Evolutionary conservation across 2,329 filamentous ascomycete species (phyloP).

Genomic region (Colletotrichum costaricense): DNA sequence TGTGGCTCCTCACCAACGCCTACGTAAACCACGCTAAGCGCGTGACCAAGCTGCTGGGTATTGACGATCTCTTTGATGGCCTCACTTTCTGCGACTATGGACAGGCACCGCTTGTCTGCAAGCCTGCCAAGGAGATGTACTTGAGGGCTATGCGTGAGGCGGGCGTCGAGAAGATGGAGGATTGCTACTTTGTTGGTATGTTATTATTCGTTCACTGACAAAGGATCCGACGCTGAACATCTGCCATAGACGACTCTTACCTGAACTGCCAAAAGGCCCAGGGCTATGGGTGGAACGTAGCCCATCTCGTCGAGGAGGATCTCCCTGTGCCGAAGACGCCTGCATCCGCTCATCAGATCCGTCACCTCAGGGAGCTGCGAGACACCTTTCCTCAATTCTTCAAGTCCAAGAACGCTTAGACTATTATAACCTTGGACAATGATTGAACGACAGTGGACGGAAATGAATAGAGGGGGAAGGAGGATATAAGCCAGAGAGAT

Average conservation of each 20-base stretch:
- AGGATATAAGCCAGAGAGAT: background rate
- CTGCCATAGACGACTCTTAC: slow-evolving; percentile 80
- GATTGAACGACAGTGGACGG: background rate
- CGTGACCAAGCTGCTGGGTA: slow-evolving; percentile 81
- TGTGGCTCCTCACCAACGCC: slow-evolving; percentile 97
- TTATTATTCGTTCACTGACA: slow-evolving; percentile 34
- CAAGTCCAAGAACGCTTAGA: slow-evolving; percentile 58
- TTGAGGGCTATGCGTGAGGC: slow-evolving; percentile 90
- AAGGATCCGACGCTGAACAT: background rate
- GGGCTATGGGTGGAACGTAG: slow-evolving; percentile 85
- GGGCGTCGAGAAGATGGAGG: slow-evolving; percentile 71
- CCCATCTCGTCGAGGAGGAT: slow-evolving; percentile 85
- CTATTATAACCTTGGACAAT: background rate
- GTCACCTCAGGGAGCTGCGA: slow-evolving; percentile 79
- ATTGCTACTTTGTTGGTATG: slow-evolving; percentile 95
- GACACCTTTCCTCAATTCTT: slow-evolving; percentile 87
- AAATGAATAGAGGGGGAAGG: background rate
- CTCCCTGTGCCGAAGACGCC: slow-evolving; percentile 71
- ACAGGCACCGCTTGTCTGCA: slow-evolving; percentile 80
- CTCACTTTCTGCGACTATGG: slow-evolving; percentile 95
- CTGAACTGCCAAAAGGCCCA: slow-evolving; percentile 83
- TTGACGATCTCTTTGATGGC: slow-evolving; percentile 93
- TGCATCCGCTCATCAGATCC: slow-evolving; percentile 81
- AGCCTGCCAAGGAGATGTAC: slow-evolving; percentile 86
- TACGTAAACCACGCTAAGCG: slow-evolving; percentile 88